Evolutionary conservation across 1,139 yeast genomes (phyloP).

Genomic region (Debaryomyces fabryi): DNA sequence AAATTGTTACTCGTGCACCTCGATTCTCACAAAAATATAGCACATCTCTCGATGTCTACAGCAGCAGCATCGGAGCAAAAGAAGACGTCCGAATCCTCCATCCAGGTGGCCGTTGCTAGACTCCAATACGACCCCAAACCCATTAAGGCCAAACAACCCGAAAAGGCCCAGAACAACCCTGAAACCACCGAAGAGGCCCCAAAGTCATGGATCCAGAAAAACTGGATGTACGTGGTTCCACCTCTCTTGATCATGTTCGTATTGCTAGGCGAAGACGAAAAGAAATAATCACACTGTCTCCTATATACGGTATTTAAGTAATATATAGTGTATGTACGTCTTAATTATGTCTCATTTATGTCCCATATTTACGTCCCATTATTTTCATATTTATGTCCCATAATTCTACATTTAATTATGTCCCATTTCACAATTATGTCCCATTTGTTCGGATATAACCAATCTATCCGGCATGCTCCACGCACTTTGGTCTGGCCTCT

Average conservation of each 20-base stretch:
- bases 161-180: slow-evolving; percentile 7
- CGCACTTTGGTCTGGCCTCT: neutral
- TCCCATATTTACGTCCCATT: neutral
- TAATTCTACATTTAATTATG: neutral
- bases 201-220: slow-evolving; percentile 54
- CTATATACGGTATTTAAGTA: neutral
- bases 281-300: slow-evolving; percentile 10
- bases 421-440: neutral
- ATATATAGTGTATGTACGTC: neutral
- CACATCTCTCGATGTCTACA: slow-evolving; percentile 3
- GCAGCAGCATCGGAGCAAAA: neutral
- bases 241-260: slow-evolving; percentile 42
- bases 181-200: slow-evolving; percentile 32
- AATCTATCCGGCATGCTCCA: neutral
- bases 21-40: neutral
- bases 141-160: neutral
- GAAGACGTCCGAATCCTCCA: neutral
- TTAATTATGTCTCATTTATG: no score
- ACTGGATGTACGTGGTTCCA: slow-evolving; percentile 55
- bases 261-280: slow-evolving; percentile 27
- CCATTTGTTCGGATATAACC: neutral
- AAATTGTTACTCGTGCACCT: slow-evolving; percentile 3
- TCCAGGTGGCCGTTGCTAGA: neutral
- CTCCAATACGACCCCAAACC: neutral
- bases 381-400: neutral